A percentile compares a stretch with the other conserved stretches of the same genome.
These are phyloP conservation scores for Citrus australasica DNA, from an alignment of 345 rosid species.

Conservation along the genomic window DNA sequence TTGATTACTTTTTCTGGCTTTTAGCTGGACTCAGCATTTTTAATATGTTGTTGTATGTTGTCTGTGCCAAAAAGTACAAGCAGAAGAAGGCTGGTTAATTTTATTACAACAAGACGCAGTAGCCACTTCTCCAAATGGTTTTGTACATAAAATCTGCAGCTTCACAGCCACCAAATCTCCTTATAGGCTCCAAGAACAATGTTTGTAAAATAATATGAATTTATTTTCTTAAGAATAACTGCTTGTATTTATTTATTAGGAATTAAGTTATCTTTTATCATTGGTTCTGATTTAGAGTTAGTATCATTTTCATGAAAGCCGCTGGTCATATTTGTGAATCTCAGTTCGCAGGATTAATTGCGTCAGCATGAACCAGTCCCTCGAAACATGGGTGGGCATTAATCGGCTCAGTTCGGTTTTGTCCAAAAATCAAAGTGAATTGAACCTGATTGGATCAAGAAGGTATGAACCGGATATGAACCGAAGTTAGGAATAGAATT, in stretches of 20 bases:
- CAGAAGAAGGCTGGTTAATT: constrained; percentile 52
- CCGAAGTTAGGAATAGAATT: too few relatives aligned
- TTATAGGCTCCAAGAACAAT: not conserved
- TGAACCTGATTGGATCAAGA: too few relatives aligned
- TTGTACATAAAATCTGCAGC: not conserved
- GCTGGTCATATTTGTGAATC: too few relatives aligned
- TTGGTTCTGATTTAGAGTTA: too few relatives aligned
- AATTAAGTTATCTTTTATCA: too few relatives aligned
- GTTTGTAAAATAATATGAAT: not conserved
- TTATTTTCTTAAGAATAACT: not conserved
- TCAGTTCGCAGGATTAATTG: too few relatives aligned
- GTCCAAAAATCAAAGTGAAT: too few relatives aligned
- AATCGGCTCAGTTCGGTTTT: too few relatives aligned
- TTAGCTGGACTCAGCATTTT: constrained; percentile 70
- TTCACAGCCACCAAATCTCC: not conserved
- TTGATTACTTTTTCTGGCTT: constrained; percentile 94
- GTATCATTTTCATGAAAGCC: too few relatives aligned
- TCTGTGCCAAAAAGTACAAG: constrained; percentile 69
- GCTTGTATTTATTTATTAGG: not conserved
- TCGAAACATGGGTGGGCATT: too few relatives aligned
- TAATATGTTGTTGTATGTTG: constrained; percentile 50
- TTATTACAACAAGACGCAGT: not conserved
- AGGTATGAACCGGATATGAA: too few relatives aligned
- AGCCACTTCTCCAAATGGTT: not conserved
- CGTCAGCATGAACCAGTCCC: too few relatives aligned